Evolutionary conservation across 2,329 filamentous ascomycete genomes (phyloP).

Genomic region (Ascochyta rabiei): DNA sequence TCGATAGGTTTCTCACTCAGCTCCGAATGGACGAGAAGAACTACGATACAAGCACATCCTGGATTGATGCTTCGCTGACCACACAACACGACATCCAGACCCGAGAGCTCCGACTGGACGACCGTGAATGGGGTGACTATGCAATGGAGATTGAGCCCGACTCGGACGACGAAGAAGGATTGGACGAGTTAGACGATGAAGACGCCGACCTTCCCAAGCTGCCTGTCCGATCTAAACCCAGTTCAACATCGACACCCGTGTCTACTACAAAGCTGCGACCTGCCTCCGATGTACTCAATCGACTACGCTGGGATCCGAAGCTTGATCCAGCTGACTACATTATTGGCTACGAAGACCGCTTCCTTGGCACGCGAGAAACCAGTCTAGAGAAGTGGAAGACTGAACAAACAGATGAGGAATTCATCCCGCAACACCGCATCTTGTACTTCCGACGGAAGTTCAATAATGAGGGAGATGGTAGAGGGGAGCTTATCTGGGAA

Average conservation of each 20-base stretch:
- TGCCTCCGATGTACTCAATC: conserved; percentile 54
- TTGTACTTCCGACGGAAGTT: conserved; percentile 55
- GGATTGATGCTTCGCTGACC: conserved; percentile 43
- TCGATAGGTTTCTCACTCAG: conserved; percentile 46
- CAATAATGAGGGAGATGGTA: conserved; percentile 24
- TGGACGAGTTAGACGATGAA: conserved; percentile 28
- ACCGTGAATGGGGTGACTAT: conserved; percentile 58
- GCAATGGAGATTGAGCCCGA: conserved; percentile 51
- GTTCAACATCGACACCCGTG: conserved; percentile 25
- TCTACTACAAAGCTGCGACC: conserved; percentile 42
- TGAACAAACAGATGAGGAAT: conserved; percentile 62
- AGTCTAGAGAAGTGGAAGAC: conserved; percentile 58
- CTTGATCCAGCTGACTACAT: conserved; percentile 55
- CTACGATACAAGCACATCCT: conserved; percentile 44
- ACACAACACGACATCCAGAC: conserved; percentile 44
- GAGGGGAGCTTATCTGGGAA: conserved; percentile 57
- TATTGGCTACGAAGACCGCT: conserved; percentile 62
- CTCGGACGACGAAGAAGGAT: conserved; percentile 40
- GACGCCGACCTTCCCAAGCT: conserved; percentile 16
- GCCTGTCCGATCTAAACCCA: conserved; percentile 23
- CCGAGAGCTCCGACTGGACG: conserved; percentile 53
- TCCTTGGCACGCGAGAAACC: conserved; percentile 57
- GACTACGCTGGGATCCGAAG: conserved; percentile 57
- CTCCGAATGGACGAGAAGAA: conserved; percentile 43
- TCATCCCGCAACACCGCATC: conserved; percentile 62